These are phyloP conservation scores for Geotrichum citri-aurantii DNA, from an alignment of 1,139 yeast genomes.

Conservation along the genomic window DNA sequence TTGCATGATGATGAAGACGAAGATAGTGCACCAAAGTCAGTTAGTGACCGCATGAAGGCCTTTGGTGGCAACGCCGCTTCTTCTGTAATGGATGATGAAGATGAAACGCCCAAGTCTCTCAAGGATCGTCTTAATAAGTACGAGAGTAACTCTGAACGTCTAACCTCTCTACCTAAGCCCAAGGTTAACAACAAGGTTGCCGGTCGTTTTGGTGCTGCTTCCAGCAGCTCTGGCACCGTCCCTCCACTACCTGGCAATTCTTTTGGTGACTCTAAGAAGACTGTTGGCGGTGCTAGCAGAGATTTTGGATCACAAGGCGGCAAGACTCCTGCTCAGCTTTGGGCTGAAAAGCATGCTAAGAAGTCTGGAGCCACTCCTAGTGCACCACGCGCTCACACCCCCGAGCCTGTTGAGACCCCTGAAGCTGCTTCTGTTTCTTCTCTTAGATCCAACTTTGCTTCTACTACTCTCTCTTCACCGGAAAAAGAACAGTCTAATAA, in stretches of 20 bases:
- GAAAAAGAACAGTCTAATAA: slow-evolving; percentile 21
- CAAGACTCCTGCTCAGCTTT: slow-evolving; percentile 88
- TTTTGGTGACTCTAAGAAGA: slow-evolving; percentile 42
- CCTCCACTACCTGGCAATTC: slow-evolving; percentile 43
- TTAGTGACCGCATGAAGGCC: slow-evolving; percentile 41
- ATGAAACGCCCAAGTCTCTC: slow-evolving; percentile 20
- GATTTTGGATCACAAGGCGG: slow-evolving; percentile 70
- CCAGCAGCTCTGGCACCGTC: slow-evolving; percentile 30
- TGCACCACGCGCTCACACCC: slow-evolving; percentile 18
- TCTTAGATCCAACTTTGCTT: slow-evolving; percentile 23
- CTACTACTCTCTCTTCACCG: slow-evolving; percentile 22
- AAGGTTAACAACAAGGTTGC: slow-evolving; percentile 49
- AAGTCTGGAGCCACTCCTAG: slow-evolving; percentile 6
- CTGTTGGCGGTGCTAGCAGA: slow-evolving; percentile 57
- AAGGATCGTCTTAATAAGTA: slow-evolving; percentile 30
- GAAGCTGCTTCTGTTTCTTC: slow-evolving; percentile 23
- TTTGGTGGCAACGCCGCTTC: slow-evolving; percentile 22
- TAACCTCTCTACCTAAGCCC: slow-evolving; percentile 62
- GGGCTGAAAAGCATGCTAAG: slow-evolving; percentile 88
- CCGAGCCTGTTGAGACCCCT: slow-evolving; percentile 17
- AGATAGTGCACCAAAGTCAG: slow-evolving; percentile 36
- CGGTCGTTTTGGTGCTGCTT: slow-evolving; percentile 40
- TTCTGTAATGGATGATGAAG: slow-evolving; percentile 16
- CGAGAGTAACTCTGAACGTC: slow-evolving; percentile 35
- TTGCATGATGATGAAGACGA: slow-evolving; percentile 27